Evolutionary conservation across 495 filamentous ascomycete genomes (phyloP).

Genomic region (Penicillium soppii): DNA sequence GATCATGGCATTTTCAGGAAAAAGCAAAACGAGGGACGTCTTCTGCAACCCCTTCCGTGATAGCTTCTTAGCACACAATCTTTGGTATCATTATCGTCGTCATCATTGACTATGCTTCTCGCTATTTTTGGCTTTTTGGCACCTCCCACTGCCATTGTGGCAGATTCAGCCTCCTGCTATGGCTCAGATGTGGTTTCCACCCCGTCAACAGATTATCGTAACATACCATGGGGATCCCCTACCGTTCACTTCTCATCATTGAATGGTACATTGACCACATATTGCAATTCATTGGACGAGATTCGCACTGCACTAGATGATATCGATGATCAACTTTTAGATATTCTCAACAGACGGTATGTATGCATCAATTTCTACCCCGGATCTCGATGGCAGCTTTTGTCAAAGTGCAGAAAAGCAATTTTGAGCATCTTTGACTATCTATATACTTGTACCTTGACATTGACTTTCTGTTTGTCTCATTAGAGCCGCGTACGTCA

Average conservation of each 20-base stretch:
- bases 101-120: neutral
- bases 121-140: neutral
- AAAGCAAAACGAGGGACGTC: neutral
- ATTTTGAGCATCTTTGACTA: neutral
- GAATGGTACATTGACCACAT: conserved; percentile 1
- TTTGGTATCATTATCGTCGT: neutral
- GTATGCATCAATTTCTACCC: neutral
- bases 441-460: neutral
- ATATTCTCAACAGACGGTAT: neutral
- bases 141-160: neutral
- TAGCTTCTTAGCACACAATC: too few species aligned
- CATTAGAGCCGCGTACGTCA: conserved; percentile 5
- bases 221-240: conserved; percentile 1
- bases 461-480: neutral
- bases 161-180: conserved; percentile 1
- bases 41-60: neutral
- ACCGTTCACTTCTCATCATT: conserved; percentile 7
- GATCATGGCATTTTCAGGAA: neutral
- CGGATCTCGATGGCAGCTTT: neutral
- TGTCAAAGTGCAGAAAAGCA: neutral
- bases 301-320: conserved; percentile 1
- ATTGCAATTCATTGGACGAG: conserved; percentile 3
- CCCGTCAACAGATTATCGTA: conserved; percentile 5
- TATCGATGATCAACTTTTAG: neutral
- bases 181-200: neutral